Evolutionary conservation across 306 rosid species (phyloP).

Genomic region (Citrullus amarus): DNA sequence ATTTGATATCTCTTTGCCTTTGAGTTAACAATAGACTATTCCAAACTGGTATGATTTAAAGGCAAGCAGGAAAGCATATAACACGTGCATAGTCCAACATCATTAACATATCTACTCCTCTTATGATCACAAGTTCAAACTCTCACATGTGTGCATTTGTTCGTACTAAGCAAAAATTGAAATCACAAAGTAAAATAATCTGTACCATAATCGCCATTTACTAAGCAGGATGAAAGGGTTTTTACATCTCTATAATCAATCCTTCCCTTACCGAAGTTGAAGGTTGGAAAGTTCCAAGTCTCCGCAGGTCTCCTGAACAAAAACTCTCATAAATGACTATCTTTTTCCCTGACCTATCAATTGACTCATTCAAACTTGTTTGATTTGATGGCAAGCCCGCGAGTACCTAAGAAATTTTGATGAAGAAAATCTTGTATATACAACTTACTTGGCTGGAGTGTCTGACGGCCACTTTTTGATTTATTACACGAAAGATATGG

Average conservation of each 20-base stretch:
- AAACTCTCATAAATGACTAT: background rate
- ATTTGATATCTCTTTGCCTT: too few species aligned
- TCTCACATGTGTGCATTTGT: too few species aligned
- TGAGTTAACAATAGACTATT: too few species aligned
- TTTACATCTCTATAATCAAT: background rate
- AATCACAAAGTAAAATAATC: too few species aligned
- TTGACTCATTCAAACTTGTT: background rate
- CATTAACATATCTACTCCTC: too few species aligned
- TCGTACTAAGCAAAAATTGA: too few species aligned
- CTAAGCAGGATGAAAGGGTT: background rate
- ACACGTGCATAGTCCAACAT: too few species aligned
- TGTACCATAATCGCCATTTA: too few species aligned
- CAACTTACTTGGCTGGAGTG: background rate
- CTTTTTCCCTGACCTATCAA: background rate
- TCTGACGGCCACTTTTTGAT: background rate
- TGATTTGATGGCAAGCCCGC: background rate
- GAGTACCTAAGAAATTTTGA: background rate
- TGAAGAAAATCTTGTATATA: background rate
- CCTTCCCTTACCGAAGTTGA: background rate
- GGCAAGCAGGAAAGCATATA: too few species aligned
- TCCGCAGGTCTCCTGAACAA: background rate
- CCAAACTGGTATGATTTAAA: too few species aligned
- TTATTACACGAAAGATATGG: background rate
- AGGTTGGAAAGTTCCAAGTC: background rate
- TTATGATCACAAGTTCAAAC: too few species aligned